Percentiles rank a stretch among this genome's conserved stretches.
These are phyloP conservation scores for Verticillium dahliae DNA, from an alignment of 2,329 filamentous ascomycete species.

Conservation along the genomic window DNA sequence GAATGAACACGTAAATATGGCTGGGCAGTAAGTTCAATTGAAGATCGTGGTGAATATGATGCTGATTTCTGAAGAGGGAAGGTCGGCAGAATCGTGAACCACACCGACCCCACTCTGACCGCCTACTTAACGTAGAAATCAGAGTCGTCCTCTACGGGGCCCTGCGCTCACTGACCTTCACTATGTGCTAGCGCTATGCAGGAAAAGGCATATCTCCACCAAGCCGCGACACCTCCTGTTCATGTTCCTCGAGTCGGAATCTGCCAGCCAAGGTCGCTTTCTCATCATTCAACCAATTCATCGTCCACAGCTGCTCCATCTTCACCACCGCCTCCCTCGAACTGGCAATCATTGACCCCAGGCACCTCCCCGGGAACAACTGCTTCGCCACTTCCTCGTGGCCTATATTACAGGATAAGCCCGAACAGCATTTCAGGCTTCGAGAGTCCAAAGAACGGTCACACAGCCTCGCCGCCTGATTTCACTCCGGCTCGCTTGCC, in stretches of 20 bases:
- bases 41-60: not conserved
- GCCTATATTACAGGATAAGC: not conserved
- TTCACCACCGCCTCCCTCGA: not conserved
- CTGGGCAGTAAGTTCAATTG: not conserved
- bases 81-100: constrained; percentile 9
- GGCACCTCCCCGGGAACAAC: not conserved
- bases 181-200: not conserved
- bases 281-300: not conserved
- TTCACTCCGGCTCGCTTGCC: not conserved
- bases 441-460: not conserved
- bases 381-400: not conserved
- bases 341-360: not conserved
- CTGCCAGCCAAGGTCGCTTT: not conserved
- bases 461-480: not conserved
- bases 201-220: not conserved
- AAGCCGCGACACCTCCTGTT: not conserved
- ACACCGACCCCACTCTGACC: constrained; percentile 1
- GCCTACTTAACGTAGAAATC: not conserved
- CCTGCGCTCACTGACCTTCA: not conserved
- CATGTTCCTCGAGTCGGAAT: not conserved
- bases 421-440: not conserved
- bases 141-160: not conserved
- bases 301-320: not conserved
- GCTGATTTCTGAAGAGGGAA: not conserved
- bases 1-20: not conserved